These are phyloP conservation scores for Circinella umbellata DNA, from an alignment of 371 early-diverging fungal genomes.

Conservation along the genomic window DNA sequence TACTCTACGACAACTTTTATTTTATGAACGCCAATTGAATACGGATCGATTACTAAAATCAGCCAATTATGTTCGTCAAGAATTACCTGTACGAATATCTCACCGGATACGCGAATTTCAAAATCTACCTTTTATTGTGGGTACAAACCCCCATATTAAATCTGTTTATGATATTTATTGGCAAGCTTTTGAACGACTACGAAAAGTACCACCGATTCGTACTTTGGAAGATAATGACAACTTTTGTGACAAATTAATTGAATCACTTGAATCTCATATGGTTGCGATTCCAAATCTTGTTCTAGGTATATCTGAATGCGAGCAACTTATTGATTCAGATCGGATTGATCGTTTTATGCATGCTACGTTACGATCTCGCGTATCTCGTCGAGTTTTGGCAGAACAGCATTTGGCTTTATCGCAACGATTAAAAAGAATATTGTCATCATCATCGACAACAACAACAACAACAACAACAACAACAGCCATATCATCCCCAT, in stretches of 20 bases:
- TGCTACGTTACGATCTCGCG: constrained; percentile 76
- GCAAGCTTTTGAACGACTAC: constrained; percentile 80
- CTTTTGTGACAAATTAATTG: constrained; percentile 70
- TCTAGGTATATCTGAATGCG: constrained; percentile 77
- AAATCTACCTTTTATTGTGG: constrained; percentile 82
- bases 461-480: constrained; percentile 10
- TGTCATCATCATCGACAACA: neutral
- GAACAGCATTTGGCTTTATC: constrained; percentile 83
- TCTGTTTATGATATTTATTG: constrained; percentile 80
- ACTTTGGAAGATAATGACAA: constrained; percentile 71
- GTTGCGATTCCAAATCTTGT: constrained; percentile 84
- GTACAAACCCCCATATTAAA: constrained; percentile 81
- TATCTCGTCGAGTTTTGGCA: constrained; percentile 83
- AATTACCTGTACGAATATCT: constrained; percentile 86
- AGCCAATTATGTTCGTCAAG: constrained; percentile 84
- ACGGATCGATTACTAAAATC: constrained; percentile 73
- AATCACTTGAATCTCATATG: constrained; percentile 69
- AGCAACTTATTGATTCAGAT: constrained; percentile 58
- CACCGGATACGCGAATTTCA: constrained; percentile 85
- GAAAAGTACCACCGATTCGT: constrained; percentile 62
- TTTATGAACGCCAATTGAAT: constrained; percentile 80
- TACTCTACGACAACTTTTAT: constrained; percentile 81
- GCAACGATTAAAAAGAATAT: constrained; percentile 25
- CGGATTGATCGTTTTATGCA: constrained; percentile 80
- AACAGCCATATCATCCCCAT: constrained; percentile 29